Evolutionary conservation across 768 basidiomycete genomes (phyloP).

Genomic region (Pleurotus cornucopiae): DNA sequence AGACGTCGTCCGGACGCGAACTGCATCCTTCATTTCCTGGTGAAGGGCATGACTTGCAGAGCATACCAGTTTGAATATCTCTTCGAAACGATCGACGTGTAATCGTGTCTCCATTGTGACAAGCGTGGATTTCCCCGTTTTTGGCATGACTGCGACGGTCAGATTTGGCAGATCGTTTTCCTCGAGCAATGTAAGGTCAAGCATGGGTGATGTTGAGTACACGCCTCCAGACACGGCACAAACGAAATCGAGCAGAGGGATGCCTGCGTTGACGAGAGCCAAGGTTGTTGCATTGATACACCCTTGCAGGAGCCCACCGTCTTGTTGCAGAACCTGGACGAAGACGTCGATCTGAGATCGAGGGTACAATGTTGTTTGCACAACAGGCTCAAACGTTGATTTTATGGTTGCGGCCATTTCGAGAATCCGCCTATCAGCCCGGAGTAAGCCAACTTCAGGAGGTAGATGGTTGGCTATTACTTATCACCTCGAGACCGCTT

Average conservation of each 20-base stretch:
- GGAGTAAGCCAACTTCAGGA: constrained; percentile 7
- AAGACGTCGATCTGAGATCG: constrained; percentile 93
- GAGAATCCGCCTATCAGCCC: constrained; percentile 62
- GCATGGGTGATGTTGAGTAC: constrained; percentile 72
- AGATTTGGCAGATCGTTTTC: constrained; percentile 88
- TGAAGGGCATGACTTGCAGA: constrained; percentile 78
- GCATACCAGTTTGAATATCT: constrained; percentile 75
- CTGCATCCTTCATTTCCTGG: constrained; percentile 75
- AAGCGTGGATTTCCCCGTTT: constrained; percentile 79
- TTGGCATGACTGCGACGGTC: constrained; percentile 87
- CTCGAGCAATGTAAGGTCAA: constrained; percentile 87
- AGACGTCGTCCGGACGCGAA: constrained; percentile 55
- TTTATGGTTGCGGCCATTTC: constrained; percentile 87
- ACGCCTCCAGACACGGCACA: constrained; percentile 88
- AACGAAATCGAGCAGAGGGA: constrained; percentile 87
- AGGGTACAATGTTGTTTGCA: constrained; percentile 88
- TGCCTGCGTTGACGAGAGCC: constrained; percentile 85
- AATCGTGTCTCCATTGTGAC: constrained; percentile 94
- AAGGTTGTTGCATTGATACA: constrained; percentile 95
- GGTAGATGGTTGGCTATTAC: constrained; percentile 33
- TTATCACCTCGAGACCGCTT: constrained; percentile 81
- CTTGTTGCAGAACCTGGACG: constrained; percentile 89
- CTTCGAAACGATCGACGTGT: constrained; percentile 89
- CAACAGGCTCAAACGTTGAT: constrained; percentile 94
- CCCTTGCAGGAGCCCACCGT: constrained; percentile 87